These are phyloP conservation scores for Botrytis fragariae DNA, from an alignment of 2,329 filamentous ascomycete genomes.

Conservation along the genomic window DNA sequence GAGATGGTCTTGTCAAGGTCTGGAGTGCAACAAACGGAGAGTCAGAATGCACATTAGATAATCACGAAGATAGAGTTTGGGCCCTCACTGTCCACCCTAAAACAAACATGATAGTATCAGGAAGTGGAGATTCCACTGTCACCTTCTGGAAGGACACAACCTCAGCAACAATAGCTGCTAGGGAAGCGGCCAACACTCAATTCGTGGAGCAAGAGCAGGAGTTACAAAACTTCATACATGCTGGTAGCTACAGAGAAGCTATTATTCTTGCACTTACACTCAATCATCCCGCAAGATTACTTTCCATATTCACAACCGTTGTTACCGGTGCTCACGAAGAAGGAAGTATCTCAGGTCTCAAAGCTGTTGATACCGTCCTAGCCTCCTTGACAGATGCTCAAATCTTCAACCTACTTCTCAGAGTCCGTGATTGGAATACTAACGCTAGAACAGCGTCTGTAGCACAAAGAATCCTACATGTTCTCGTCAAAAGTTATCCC, in stretches of 20 bases:
- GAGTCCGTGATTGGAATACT: constrained; percentile 95
- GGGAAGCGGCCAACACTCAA: constrained; percentile 70
- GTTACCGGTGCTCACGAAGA: constrained; percentile 62
- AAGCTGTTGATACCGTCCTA: constrained; percentile 79
- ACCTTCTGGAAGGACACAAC: constrained; percentile 97
- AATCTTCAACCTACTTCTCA: constrained; percentile 75
- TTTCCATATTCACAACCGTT: constrained; percentile 79
- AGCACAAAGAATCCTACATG: constrained; percentile 79
- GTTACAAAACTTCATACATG: constrained; percentile 86
- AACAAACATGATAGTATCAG: constrained; percentile 77
- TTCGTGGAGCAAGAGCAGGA: constrained; percentile 93
- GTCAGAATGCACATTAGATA: constrained; percentile 85
- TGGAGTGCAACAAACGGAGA: constrained; percentile 90
- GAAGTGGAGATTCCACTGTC: constrained; percentile 86
- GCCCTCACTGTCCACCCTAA: constrained; percentile 71
- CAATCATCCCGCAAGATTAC: constrained; percentile 86
- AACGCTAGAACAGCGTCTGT: constrained; percentile 84
- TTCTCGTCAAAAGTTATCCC: constrained; percentile 77
- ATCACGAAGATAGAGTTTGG: constrained; percentile 96
- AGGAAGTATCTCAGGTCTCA: constrained; percentile 62
- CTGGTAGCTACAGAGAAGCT: constrained; percentile 85
- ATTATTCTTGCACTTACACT: constrained; percentile 89
- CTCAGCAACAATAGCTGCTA: constrained; percentile 70
- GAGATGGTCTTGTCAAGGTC: constrained; percentile 92
- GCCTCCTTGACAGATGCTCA: constrained; percentile 78